Conservation (phyloP, 2,329 filamentous ascomycete genomes). For the Curvularia sp. region DNA sequence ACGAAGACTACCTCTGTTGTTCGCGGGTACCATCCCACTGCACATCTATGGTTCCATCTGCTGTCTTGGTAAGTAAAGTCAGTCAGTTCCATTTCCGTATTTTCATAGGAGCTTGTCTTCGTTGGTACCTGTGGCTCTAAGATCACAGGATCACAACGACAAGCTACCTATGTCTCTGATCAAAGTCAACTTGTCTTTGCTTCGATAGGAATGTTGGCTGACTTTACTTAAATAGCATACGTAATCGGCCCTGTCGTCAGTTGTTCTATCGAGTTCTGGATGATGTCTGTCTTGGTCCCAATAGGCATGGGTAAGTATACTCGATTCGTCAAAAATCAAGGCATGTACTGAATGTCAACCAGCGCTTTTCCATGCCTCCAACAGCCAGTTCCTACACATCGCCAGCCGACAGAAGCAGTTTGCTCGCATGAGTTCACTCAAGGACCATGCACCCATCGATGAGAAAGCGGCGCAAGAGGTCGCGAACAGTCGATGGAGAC, state of each 20-base stretch:
- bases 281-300: conserved; percentile 44
- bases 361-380: conserved; percentile 45
- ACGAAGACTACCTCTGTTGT: conserved; percentile 39
- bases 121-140: not conserved
- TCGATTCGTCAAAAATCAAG: not conserved
- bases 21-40: conserved; percentile 33
- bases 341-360: not conserved
- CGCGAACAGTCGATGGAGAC: conserved; percentile 34
- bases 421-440: conserved; percentile 34
- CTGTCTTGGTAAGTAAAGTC: conserved; percentile 23
- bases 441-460: conserved; percentile 31
- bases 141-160: not conserved
- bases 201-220: not conserved
- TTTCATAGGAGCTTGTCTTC: not conserved
- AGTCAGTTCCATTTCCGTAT: not conserved
- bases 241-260: conserved; percentile 31
- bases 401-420: conserved; percentile 45
- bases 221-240: conserved; percentile 26
- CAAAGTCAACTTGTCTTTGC: not conserved
- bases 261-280: conserved; percentile 42
- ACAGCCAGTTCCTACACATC: conserved; percentile 45
- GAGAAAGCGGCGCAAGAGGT: conserved; percentile 33
- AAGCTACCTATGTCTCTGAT: not conserved
- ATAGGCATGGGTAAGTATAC: conserved; percentile 28
- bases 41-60: conserved; percentile 35